Percentiles rank a stretch among this genome's conserved stretches.
These are phyloP conservation scores for Plasmodium knowlesi DNA, from an alignment of 169 alveolate genomes.

Conservation along the genomic window DNA sequence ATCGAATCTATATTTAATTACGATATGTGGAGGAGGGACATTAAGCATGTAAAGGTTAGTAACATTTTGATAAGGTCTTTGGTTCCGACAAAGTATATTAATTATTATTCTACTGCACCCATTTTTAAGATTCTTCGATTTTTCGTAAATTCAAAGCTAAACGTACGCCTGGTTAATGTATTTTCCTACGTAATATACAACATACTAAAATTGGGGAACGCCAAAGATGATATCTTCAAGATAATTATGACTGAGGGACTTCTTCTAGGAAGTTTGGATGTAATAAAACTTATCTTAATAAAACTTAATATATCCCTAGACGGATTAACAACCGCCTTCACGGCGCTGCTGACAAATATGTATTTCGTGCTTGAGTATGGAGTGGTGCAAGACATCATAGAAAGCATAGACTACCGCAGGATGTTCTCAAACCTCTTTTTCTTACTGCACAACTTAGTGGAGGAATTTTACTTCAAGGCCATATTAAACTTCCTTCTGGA, in stretches of 20 bases:
- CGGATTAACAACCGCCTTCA: not conserved
- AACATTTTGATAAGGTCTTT: constrained; percentile 42
- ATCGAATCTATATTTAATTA: constrained; percentile 44
- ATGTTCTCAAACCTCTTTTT: constrained; percentile 46
- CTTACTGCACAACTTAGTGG: constrained; percentile 33
- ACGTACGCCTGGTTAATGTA: constrained; percentile 20
- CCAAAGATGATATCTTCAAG: constrained; percentile 16
- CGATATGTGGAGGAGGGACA: constrained; percentile 42
- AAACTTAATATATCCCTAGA: constrained; percentile 64
- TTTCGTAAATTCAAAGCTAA: constrained; percentile 7
- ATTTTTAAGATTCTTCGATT: constrained; percentile 38
- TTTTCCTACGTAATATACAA: constrained; percentile 28
- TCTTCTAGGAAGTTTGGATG: constrained; percentile 31
- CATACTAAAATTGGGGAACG: constrained; percentile 12
- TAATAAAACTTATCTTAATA: constrained; percentile 7
- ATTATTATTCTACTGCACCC: constrained; percentile 12
- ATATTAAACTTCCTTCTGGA: constrained; percentile 17
- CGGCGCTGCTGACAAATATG: constrained; percentile 12
- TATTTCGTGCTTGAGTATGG: constrained; percentile 15
- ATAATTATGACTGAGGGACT: constrained; percentile 39
- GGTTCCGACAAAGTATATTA: constrained; percentile 26
- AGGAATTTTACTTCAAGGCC: constrained; percentile 46
- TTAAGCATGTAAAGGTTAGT: constrained; percentile 62
- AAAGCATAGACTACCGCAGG: constrained; percentile 43
- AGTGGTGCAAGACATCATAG: constrained; percentile 34